A percentile compares a stretch with the other conserved stretches of the same genome.
phyloP scores from a whole-genome alignment of 2,329 filamentous ascomycete genomes.

The Cytospora mali region DNA sequence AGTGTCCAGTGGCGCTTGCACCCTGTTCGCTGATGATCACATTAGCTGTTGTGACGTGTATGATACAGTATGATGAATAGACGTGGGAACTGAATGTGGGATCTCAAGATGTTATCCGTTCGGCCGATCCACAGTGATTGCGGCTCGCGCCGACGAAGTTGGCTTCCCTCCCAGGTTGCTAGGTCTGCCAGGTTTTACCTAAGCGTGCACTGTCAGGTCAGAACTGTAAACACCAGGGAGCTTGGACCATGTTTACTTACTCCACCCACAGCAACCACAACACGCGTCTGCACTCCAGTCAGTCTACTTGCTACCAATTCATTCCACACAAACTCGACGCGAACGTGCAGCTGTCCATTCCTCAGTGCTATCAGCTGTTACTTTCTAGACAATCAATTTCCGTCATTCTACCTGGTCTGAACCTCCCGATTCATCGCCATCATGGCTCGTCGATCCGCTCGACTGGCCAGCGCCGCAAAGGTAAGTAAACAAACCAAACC shows the following conservation, averaged over 20 bases:
- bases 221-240: not conserved
- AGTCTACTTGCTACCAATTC: constrained; percentile 13
- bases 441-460: constrained; percentile 29
- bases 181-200: not conserved
- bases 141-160: constrained; percentile 14
- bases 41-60: no score
- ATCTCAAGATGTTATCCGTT: not conserved
- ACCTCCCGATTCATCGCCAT: constrained; percentile 2
- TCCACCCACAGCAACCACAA: constrained; percentile 19
- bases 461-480: constrained; percentile 23
- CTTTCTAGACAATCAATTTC: constrained; percentile 1
- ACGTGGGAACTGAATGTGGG: no score
- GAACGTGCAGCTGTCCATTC: constrained; percentile 6
- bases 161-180: no score
- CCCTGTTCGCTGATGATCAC: no score
- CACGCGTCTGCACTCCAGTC: constrained; percentile 21
- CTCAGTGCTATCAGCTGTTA: not conserved
- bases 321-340: constrained; percentile 18
- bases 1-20: no score
- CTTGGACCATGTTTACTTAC: constrained; percentile 26
- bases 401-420: constrained; percentile 7
- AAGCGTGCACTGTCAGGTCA: not conserved
- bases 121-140: not conserved
- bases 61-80: no score
- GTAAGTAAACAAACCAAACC: constrained; percentile 26